Evolutionary conservation across 2,329 filamentous ascomycete genomes (phyloP).

Genomic region (Scopulariopsis brevicaulis): DNA sequence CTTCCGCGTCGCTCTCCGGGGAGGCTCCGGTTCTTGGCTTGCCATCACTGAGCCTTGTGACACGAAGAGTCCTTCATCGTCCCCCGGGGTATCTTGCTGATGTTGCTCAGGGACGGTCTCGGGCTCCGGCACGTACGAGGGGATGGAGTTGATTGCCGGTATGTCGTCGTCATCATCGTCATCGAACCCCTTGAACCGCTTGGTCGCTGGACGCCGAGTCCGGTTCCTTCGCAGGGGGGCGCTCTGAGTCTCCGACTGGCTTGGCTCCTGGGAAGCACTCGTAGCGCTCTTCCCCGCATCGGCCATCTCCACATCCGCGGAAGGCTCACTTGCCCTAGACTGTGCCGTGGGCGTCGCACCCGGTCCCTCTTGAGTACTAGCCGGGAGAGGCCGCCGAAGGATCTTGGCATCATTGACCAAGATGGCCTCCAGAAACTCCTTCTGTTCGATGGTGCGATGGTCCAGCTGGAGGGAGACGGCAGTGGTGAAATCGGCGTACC

Average conservation of each 20-base stretch:
- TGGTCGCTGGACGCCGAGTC: slow-evolving; percentile 28
- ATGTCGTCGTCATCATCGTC: slow-evolving; percentile 28
- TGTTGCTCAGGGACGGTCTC: slow-evolving; percentile 3
- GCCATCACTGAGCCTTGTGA: slow-evolving; percentile 30
- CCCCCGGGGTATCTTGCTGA: slow-evolving; percentile 10
- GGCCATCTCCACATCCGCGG: slow-evolving; percentile 1
- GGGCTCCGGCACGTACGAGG: slow-evolving; percentile 6
- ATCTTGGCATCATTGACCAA: slow-evolving; percentile 65
- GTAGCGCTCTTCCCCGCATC: not conserved
- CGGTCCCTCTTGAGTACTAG: slow-evolving; percentile 17
- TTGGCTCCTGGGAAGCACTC: slow-evolving; percentile 2
- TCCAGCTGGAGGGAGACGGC: slow-evolving; percentile 61
- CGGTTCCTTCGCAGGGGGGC: slow-evolving; percentile 16
- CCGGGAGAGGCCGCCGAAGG: slow-evolving; percentile 57
- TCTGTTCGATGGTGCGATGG: slow-evolving; percentile 77
- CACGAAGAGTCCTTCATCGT: slow-evolving; percentile 42
- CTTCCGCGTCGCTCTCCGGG: slow-evolving; percentile 21
- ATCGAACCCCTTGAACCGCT: slow-evolving; percentile 65
- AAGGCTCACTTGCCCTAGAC: not conserved
- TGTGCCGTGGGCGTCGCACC: not conserved
- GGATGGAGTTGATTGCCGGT: slow-evolving; percentile 7
- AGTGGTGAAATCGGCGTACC: slow-evolving; percentile 59
- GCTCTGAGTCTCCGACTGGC: slow-evolving; percentile 6
- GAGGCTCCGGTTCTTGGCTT: slow-evolving; percentile 9
- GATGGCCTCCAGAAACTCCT: slow-evolving; percentile 85